Evolutionary conservation across 2,329 filamentous ascomycete species (phyloP), one percentile per base, ranked within the genome.

Genomic region (Sporothrix dimorphospora): DNA sequence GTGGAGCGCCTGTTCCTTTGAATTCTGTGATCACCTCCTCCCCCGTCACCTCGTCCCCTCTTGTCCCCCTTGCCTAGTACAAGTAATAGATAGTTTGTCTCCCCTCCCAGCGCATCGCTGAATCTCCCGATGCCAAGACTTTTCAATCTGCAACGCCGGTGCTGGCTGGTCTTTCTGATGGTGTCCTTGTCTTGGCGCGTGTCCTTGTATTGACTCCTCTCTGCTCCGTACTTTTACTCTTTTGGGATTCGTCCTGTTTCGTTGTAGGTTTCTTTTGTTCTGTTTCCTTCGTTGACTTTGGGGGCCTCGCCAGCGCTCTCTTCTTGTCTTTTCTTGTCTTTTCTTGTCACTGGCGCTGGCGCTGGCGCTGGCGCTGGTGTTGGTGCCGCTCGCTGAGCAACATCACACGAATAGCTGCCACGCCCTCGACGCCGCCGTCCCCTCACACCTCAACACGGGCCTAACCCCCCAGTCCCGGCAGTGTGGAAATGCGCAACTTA

Each of bases 51-150:
- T n/a, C n/a, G n/a, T n/a, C n/a, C n/a, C n/a, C n/a, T n/a, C n/a
- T n/a, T n/a, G n/a, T 12, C 40, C 14, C 27, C 27, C 27, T 4
- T 30, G 27, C 21, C 47, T 42, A 19, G 7, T 45, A n/a, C n/a
- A n/a, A n/a, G n/a, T n/a, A n/a, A n/a, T n/a, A 12, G 4, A 55
- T 55, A 40, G 47, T 42, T 40, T 27, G n/a, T 55, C 34, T 27
- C n/a, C 51, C 34, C 21, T 59, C 38, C 34, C 65, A 34, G 42
- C 9, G 30, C 47, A 42, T 30, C 66, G n/a, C 51, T 59, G 51
- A 42, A 69, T 59, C 67, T 59, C 67, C 51, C 67, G 66, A 59
- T 69, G 67, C 67, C 51, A 69, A 69, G 67, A 69, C 51, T 47
- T 69, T 69, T 45, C 49, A 57, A 69, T 69, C 67, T 57, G 34